A percentile compares a stretch with the other conserved stretches of the same genome.
These are phyloP conservation scores for Fusarium beomiforme DNA, from an alignment of 2,329 filamentous ascomycete species.

Conservation along the genomic window DNA sequence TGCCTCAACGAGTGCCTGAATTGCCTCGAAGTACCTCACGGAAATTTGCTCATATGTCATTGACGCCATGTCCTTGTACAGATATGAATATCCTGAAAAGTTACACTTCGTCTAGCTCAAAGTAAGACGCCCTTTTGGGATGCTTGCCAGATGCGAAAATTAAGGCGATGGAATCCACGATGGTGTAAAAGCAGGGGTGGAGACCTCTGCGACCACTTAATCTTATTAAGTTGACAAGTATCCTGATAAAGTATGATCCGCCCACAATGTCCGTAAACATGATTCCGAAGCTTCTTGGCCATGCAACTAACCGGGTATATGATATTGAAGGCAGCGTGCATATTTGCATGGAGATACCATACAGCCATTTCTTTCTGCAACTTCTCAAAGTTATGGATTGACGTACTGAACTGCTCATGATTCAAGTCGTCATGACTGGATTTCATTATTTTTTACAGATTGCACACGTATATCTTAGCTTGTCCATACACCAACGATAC, in stretches of 20 bases:
- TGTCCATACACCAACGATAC: slow-evolving; percentile 90
- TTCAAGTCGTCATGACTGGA: slow-evolving; percentile 31
- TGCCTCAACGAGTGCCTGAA: slow-evolving; percentile 24
- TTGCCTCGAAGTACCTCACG: slow-evolving; percentile 39
- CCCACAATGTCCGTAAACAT: neutral
- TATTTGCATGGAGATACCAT: neutral
- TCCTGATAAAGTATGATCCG: neutral
- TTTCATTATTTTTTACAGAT: slow-evolving; percentile 41
- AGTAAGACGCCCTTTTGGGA: neutral
- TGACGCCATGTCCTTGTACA: slow-evolving; percentile 30
- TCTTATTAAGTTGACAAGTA: neutral
- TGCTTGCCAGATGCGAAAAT: neutral
- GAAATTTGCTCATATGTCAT: slow-evolving; percentile 34
- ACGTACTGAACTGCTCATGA: neutral
- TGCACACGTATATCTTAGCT: slow-evolving; percentile 58
- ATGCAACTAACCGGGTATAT: neutral
- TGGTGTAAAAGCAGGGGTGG: neutral
- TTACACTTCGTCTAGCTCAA: neutral
- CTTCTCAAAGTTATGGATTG: neutral
- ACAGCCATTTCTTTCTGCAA: neutral
- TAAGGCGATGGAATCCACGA: neutral
- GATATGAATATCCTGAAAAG: neutral
- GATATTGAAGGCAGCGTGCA: neutral
- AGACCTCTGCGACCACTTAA: neutral
- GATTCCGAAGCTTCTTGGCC: neutral